Conservation (phyloP, 2,329 filamentous ascomycete genomes). For the Colletotrichum cuscutae region DNA sequence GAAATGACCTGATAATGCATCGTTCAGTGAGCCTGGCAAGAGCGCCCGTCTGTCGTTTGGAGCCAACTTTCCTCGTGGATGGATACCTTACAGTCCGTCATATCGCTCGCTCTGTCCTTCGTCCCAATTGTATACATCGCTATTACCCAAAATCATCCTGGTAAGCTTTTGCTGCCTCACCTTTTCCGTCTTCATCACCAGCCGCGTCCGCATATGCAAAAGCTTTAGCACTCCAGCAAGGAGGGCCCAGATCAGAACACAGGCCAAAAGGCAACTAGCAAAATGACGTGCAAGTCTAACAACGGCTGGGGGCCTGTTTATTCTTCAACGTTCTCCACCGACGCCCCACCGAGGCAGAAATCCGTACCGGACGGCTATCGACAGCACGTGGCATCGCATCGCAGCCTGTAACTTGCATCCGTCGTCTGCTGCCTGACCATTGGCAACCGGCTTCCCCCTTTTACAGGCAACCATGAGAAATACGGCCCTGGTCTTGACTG, state of each 20-base stretch:
- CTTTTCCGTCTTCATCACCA: background rate
- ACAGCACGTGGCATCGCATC: conserved; percentile 11
- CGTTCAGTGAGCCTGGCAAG: background rate
- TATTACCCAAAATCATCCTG: background rate
- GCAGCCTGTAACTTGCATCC: background rate
- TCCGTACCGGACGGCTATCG: background rate
- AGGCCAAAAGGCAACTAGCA: background rate
- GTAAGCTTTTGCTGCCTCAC: background rate
- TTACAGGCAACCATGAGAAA: background rate
- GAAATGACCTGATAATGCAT: background rate
- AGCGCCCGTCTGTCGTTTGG: background rate
- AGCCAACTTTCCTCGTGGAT: too few relatives aligned
- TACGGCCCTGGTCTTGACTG: background rate
- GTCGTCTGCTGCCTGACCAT: background rate
- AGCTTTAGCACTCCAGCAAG: background rate
- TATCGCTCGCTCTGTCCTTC: too few relatives aligned
- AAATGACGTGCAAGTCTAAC: background rate
- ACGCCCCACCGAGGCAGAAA: background rate
- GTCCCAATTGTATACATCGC: too few relatives aligned
- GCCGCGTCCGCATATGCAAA: background rate
- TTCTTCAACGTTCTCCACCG: background rate
- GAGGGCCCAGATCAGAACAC: background rate
- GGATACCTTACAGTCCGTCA: too few relatives aligned
- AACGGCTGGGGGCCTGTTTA: background rate
- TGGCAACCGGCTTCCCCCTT: background rate